Conservation (phyloP, 192 early-diverging fungal genomes). For the Coemansia sp. region DNA sequence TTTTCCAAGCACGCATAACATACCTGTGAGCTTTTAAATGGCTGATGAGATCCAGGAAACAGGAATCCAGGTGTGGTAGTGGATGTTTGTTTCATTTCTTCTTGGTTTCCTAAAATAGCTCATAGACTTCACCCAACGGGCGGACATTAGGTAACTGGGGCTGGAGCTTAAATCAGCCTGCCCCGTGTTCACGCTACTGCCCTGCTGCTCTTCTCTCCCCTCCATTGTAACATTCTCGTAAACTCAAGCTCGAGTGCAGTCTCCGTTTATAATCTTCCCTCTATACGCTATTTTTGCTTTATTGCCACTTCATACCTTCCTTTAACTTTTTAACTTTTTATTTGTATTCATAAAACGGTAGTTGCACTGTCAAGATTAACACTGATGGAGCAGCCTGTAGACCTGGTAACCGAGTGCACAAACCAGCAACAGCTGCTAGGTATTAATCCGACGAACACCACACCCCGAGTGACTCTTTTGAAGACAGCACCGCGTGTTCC, state of each 20-base stretch:
- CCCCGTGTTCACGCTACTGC: constrained; percentile 6
- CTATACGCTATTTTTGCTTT: neutral
- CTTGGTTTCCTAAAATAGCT: constrained; percentile 1
- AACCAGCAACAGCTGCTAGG: neutral
- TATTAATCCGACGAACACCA: neutral
- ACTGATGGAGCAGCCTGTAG: neutral
- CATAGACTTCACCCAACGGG: neutral
- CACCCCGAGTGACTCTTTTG: neutral
- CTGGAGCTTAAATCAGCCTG: constrained; percentile 4
- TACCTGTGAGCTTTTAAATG: neutral
- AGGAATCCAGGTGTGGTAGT: neutral
- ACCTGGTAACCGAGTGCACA: neutral
- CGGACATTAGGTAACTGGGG: constrained; percentile 4
- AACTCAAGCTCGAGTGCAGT: neutral
- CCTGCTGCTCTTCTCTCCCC: neutral
- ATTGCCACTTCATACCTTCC: neutral
- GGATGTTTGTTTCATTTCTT: neutral
- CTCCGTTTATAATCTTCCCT: constrained; percentile 1
- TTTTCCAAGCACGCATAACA: neutral
- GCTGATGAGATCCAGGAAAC: neutral
- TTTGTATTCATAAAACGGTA: neutral
- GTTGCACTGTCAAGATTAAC: neutral
- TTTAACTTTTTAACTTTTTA: neutral
- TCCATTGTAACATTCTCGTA: constrained; percentile 8
- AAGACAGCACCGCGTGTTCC: constrained; percentile 40